Base-by-base conservation (phyloP, 2,329 filamentous ascomycete species). In the Neodidymelliopsis sp. region DNA sequence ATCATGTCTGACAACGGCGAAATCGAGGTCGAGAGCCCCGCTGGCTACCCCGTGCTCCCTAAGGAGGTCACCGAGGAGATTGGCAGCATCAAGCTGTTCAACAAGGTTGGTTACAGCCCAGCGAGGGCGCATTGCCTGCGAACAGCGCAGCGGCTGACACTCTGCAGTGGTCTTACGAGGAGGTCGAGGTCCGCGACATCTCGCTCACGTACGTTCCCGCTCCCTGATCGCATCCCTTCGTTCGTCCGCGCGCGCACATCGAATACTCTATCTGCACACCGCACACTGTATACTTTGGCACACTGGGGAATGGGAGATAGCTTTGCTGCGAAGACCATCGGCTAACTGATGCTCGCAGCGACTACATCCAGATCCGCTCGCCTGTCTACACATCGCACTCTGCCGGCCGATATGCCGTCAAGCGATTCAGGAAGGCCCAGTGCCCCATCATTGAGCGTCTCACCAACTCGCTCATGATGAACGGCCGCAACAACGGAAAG, bases 401-500 rank as follows among this genome's bases (percentile, higher is more conserved):
- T 67, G 94, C 95, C 75, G 94, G 94, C 78, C 91, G 92, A 78
- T 99, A 96, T 87, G 94, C 94, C 77, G 86, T 88, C 82, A 99
- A 99, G 91, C 89, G 95, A 77, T 99, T 99, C 91, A 90, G 94
- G 85, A 99, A 99, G 89, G 94, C 95, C 78, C 95, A 97, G 87
- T 99, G 94, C 90, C 94, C 94, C 74, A 97, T 99, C 88, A 97
- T 99, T 77, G 94, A 99, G 90, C 93, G 94, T 79, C 88, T 99
- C 73, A 99, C 94, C 86, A 99, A 99, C 90, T 97, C 94, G 55
- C 88, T 99, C 79, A 99, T 99, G 95, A 97, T 97, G 93, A 96
- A 99, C 88, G 94, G 94, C 81, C 94, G 94, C 83, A 99, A 99
- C 90, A 99, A 97, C 90, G 94, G 94, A 82, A 99, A 99, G 90